A percentile compares a stretch with the other conserved stretches of the same genome.
These are phyloP conservation scores for Epichloe uncinata DNA, from an alignment of 2,329 filamentous ascomycete genomes.

Conservation along the genomic window DNA sequence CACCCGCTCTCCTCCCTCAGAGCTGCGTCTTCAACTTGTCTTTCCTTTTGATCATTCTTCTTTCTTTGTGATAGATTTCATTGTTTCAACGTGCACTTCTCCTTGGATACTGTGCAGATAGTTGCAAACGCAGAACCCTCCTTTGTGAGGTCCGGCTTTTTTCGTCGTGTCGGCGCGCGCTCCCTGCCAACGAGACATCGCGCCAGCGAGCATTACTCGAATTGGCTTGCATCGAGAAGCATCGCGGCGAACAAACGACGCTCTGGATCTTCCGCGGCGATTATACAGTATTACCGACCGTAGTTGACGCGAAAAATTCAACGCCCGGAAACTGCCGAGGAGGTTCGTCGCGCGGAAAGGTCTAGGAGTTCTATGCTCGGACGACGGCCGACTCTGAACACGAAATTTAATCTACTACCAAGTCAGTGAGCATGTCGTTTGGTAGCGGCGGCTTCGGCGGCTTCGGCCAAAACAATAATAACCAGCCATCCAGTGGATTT, in stretches of 20 bases:
- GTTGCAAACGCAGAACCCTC: not conserved
- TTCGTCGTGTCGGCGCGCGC: not conserved
- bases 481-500: slow-evolving; percentile 29
- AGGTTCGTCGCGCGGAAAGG: not conserved
- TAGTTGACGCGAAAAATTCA: not conserved
- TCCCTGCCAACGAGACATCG: slow-evolving; percentile 1
- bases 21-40: slow-evolving; percentile 7
- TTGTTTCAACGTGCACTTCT: not conserved
- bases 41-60: not conserved
- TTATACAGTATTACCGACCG: not conserved
- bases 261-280: not conserved
- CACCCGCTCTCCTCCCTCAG: slow-evolving; percentile 10
- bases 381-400: not conserved
- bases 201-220: not conserved
- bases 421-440: slow-evolving; percentile 37
- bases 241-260: not conserved
- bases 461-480: slow-evolving; percentile 44
- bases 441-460: slow-evolving; percentile 38
- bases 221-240: not conserved
- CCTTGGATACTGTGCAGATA: not conserved
- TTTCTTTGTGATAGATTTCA: slow-evolving; percentile 6
- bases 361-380: not conserved
- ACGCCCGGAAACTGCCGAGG: not conserved
- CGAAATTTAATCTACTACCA: slow-evolving; percentile 1
- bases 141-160: not conserved